These are phyloP conservation scores for Leishmania guyanensis DNA, from an alignment of 208 protist genomes.

Conservation along the genomic window DNA sequence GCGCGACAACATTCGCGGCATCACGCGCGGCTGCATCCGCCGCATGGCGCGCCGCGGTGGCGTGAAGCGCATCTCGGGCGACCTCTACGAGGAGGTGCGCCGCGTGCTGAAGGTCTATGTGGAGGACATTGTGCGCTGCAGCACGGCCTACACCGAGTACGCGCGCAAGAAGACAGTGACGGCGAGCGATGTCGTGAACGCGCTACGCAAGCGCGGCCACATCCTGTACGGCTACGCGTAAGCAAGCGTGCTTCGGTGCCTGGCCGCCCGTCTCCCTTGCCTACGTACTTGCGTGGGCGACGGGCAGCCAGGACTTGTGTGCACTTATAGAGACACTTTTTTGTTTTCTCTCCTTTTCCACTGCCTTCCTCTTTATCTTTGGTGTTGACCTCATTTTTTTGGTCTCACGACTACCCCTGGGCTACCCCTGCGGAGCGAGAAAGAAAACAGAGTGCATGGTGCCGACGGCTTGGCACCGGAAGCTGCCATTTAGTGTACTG, in stretches of 20 bases:
- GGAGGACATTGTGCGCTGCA: conserved; percentile 79
- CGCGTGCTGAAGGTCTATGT: conserved; percentile 85
- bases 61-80: conserved; percentile 89
- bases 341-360: too few relatives aligned
- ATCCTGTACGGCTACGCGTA: conserved; percentile 91
- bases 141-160: conserved; percentile 88
- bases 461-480: too few relatives aligned
- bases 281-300: too few relatives aligned
- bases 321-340: too few relatives aligned
- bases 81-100: conserved; percentile 73
- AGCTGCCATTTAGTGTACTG: too few relatives aligned
- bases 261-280: too few relatives aligned
- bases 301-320: too few relatives aligned
- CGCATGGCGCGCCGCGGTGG: conserved; percentile 92
- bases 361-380: too few relatives aligned
- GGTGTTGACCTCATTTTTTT: too few relatives aligned
- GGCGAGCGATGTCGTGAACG: conserved; percentile 85
- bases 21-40: conserved; percentile 86
- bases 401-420: too few relatives aligned
- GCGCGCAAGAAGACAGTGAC: conserved; percentile 84
- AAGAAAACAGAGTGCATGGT: too few relatives aligned
- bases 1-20: conserved; percentile 86
- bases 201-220: conserved; percentile 87
- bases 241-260: background rate
- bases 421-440: too few relatives aligned